Conservation (phyloP, 768 basidiomycete genomes). For the Gloeophyllum trabeum region DNA sequence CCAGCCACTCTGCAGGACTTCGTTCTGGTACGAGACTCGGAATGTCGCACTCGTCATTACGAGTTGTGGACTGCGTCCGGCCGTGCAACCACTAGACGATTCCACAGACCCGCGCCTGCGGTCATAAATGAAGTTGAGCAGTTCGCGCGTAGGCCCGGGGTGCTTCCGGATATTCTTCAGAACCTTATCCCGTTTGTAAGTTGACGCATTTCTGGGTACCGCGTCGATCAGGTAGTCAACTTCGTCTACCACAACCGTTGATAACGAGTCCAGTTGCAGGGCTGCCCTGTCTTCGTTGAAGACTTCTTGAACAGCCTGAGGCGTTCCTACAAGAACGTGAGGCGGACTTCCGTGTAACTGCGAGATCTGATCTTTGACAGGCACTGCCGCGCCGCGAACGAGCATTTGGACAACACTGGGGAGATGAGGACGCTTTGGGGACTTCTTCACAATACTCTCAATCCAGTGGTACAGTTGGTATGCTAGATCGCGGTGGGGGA, state of each 20-base stretch:
- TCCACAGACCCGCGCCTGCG: constrained; percentile 19
- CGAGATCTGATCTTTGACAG: constrained; percentile 28
- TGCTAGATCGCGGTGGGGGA: constrained; percentile 66
- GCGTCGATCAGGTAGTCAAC: constrained; percentile 61
- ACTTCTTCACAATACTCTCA: constrained; percentile 29
- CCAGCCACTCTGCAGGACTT: constrained; percentile 52
- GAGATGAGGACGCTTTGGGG: constrained; percentile 15
- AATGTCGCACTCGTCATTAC: constrained; percentile 67
- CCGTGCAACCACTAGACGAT: constrained; percentile 1
- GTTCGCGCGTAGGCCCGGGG: constrained; percentile 42
- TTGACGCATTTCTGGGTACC: constrained; percentile 30
- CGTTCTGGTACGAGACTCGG: constrained; percentile 39
- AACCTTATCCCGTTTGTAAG: constrained; percentile 26
- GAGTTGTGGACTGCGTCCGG: constrained; percentile 36
- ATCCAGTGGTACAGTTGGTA: constrained; percentile 61
- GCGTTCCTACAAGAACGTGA: constrained; percentile 62
- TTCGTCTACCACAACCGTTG: constrained; percentile 63
- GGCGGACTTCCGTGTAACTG: constrained; percentile 34
- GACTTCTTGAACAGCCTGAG: constrained; percentile 54
- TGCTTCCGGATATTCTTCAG: constrained; percentile 36
- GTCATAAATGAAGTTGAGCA: constrained; percentile 48
- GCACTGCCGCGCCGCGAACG: constrained; percentile 36
- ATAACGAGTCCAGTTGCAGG: constrained; percentile 34
- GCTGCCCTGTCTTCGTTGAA: constrained; percentile 29
- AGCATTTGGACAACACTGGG: constrained; percentile 45